These are phyloP conservation scores for Aspergillus neotritici DNA, from an alignment of 2,329 filamentous ascomycete genomes.

Conservation along the genomic window DNA sequence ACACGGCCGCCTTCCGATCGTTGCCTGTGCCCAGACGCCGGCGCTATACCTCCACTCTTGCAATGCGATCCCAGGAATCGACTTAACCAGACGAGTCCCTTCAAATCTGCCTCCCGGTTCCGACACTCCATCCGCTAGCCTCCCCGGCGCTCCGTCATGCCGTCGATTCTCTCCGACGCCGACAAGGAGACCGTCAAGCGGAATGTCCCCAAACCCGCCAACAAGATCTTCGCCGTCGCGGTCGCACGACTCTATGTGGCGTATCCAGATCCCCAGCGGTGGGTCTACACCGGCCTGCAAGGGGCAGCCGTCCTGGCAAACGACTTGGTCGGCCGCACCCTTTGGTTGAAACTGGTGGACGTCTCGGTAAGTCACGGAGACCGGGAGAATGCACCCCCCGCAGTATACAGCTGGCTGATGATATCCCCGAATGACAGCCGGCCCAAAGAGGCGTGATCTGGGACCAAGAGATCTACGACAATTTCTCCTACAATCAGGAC, in stretches of 20 bases:
- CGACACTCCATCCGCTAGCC: conserved; percentile 5
- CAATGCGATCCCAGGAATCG: conserved; percentile 13
- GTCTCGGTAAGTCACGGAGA: conserved; percentile 67
- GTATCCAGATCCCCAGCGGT: conserved; percentile 76
- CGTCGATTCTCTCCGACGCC: conserved; percentile 73
- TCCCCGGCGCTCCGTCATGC: conserved; percentile 36
- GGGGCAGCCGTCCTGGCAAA: conserved; percentile 88
- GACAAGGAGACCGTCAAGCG: conserved; percentile 97
- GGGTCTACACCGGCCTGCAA: conserved; percentile 90
- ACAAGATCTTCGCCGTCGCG: conserved; percentile 95
- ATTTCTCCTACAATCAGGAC: conserved; percentile 92
- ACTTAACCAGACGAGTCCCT: conserved; percentile 6
- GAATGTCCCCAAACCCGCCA: conserved; percentile 83
- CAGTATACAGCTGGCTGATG: conserved; percentile 9
- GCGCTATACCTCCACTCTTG: conserved; percentile 8
- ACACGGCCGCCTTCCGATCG: conserved; percentile 6
- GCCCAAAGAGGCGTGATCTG: conserved; percentile 80
- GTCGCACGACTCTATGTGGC: conserved; percentile 91
- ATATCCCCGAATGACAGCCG: conserved; percentile 48
- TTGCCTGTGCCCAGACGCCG: conserved; percentile 12
- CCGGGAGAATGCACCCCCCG: background rate
- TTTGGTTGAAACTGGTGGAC: conserved; percentile 96
- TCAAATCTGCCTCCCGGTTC: conserved; percentile 7
- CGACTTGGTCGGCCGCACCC: conserved; percentile 89
- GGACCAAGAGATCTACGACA: conserved; percentile 97